phyloP scores from a whole-genome alignment of 2,329 filamentous ascomycete species.

The Hymenotorrendiella dingleyae region DNA sequence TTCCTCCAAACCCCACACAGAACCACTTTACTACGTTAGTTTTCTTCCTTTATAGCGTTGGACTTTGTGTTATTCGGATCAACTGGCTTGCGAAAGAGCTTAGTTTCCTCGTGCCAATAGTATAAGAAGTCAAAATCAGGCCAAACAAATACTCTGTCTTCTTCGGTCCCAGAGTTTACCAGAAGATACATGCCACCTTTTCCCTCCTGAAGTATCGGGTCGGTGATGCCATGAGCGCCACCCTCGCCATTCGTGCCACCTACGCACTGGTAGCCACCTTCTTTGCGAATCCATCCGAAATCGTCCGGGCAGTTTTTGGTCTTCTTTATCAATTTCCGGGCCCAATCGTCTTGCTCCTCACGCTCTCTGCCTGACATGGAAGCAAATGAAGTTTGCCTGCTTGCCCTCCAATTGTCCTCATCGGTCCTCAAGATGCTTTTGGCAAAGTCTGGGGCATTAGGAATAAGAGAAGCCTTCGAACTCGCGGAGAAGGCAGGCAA shows the following conservation, averaged over 20 bases:
- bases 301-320: constrained; percentile 51
- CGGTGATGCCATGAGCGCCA: constrained; percentile 47
- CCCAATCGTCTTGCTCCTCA: constrained; percentile 5
- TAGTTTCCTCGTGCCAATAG: no score
- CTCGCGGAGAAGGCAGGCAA: no score
- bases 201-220: constrained; percentile 29
- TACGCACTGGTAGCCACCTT: constrained; percentile 49
- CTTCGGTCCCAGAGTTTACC: no score
- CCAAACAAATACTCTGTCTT: no score
- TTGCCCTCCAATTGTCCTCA: constrained; percentile 2
- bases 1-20: no score
- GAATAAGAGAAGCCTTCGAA: no score
- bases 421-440: not conserved
- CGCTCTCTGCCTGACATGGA: not conserved
- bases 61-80: no score
- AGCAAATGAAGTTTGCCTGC: not conserved
- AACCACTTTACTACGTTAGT: no score
- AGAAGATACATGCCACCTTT: constrained; percentile 2
- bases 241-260: constrained; percentile 55
- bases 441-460: not conserved
- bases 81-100: no score
- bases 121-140: no score
- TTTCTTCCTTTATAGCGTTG: no score
- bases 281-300: constrained; percentile 53
- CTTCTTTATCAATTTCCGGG: constrained; percentile 30